Evolutionary conservation across 208 protist genomes (phyloP).

Genomic region (Porcisia hertigi): DNA sequence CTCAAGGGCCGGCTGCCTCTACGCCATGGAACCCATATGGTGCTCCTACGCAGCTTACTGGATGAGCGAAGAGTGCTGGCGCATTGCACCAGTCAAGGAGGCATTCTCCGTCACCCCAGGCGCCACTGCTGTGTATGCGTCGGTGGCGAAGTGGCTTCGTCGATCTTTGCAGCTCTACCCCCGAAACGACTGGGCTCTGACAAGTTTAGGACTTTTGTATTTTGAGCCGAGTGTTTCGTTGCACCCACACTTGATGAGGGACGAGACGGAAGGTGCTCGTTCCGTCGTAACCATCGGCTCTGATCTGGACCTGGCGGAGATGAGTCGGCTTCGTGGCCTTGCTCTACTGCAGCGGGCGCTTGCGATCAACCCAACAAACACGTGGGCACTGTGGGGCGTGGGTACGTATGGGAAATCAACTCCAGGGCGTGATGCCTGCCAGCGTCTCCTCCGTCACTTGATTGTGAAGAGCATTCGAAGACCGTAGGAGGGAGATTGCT

Average conservation of each 20-base stretch:
- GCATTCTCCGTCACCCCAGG: slow-evolving; percentile 28
- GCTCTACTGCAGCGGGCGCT: slow-evolving; percentile 38
- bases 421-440: slow-evolving; percentile 28
- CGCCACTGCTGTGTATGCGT: slow-evolving; percentile 17
- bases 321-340: slow-evolving; percentile 20
- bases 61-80: slow-evolving; percentile 26
- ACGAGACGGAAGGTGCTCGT: neutral
- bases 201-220: slow-evolving; percentile 31
- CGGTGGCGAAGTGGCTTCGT: slow-evolving; percentile 14
- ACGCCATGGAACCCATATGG: slow-evolving; percentile 30
- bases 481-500: neutral
- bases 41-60: slow-evolving; percentile 47
- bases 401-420: slow-evolving; percentile 19
- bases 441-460: slow-evolving; percentile 21
- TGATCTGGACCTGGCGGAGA: neutral
- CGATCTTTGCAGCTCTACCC: slow-evolving; percentile 30
- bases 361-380: slow-evolving; percentile 43
- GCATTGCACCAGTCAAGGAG: slow-evolving; percentile 7
- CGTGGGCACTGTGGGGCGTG: slow-evolving; percentile 49
- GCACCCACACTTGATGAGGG: neutral
- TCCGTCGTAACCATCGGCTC: neutral
- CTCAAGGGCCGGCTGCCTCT: slow-evolving; percentile 6
- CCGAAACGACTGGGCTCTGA: slow-evolving; percentile 51
- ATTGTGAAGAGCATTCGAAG: slow-evolving; percentile 21
- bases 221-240: neutral